phyloP scores from a whole-genome alignment of 169 alveolate genomes.

The Plasmodium adleri region DNA sequence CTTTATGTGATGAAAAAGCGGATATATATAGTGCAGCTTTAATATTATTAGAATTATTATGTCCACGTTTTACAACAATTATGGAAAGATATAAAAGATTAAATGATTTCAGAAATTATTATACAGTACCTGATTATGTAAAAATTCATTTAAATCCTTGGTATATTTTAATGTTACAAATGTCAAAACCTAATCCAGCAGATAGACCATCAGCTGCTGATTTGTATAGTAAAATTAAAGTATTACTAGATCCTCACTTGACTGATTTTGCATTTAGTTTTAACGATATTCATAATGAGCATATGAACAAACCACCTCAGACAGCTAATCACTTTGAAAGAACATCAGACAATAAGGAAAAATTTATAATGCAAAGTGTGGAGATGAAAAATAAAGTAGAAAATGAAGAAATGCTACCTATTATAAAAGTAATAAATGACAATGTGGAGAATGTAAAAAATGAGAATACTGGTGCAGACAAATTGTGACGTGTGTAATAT shows the following conservation, averaged over 20 bases:
- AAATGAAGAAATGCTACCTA: too few relatives aligned
- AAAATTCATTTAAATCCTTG: constrained; percentile 83
- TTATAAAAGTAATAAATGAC: too few relatives aligned
- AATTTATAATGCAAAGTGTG: too few relatives aligned
- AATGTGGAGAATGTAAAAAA: too few relatives aligned
- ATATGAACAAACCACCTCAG: not conserved
- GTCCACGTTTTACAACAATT: constrained; percentile 91
- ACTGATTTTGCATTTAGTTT: constrained; percentile 73
- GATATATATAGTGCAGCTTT: constrained; percentile 92
- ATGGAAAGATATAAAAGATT: constrained; percentile 90
- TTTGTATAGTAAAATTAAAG: constrained; percentile 82
- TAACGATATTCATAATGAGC: constrained; percentile 48
- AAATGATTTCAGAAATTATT: constrained; percentile 86
- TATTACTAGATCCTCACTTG: constrained; percentile 71
- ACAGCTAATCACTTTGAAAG: not conserved
- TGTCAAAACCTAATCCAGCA: constrained; percentile 90
- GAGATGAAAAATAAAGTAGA: too few relatives aligned
- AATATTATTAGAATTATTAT: constrained; percentile 89
- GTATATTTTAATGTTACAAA: constrained; percentile 87
- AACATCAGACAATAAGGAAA: too few relatives aligned
- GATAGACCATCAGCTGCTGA: constrained; percentile 90
- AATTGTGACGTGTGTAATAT: too few relatives aligned
- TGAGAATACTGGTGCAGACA: too few relatives aligned
- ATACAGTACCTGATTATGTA: constrained; percentile 88
- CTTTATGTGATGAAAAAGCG: constrained; percentile 92